Conservation (phyloP, 106 monocot genomes). For the Dioscorea dumetorum region DNA sequence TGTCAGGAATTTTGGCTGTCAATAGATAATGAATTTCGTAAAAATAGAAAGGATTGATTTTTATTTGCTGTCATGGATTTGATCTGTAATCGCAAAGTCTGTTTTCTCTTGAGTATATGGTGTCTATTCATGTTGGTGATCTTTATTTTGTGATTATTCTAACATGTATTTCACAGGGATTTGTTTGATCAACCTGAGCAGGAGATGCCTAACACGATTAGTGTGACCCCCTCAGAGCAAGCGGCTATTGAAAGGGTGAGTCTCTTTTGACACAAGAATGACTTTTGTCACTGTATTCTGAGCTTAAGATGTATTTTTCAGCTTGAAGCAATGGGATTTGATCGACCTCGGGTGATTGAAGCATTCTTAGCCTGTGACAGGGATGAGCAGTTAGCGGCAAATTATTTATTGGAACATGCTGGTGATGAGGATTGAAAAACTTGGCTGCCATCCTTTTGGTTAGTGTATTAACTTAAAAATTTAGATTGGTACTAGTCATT, state of each 20-base stretch:
- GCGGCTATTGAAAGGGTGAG: slow-evolving; percentile 73
- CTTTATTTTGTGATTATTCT: neutral
- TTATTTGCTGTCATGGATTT: neutral
- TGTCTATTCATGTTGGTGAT: neutral
- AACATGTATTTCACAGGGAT: slow-evolving; percentile 40
- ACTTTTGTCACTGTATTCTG: neutral
- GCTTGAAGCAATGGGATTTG: slow-evolving; percentile 98
- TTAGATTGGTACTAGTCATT: too few species aligned
- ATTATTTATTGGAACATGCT: slow-evolving; percentile 87
- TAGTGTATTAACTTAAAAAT: too few species aligned
- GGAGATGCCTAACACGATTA: slow-evolving; percentile 76
- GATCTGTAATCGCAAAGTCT: neutral
- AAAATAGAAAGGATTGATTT: neutral
- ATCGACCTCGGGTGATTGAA: slow-evolving; percentile 73
- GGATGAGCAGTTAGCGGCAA: slow-evolving; percentile 90
- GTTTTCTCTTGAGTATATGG: neutral
- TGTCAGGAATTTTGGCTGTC: too few species aligned
- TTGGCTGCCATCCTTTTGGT: too few species aligned
- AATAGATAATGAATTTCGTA: neutral
- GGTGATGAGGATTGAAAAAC: slow-evolving; percentile 68
- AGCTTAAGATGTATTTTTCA: slow-evolving; percentile 13
- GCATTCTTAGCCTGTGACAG: slow-evolving; percentile 93
- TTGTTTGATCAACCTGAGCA: slow-evolving; percentile 80
- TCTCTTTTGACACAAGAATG: neutral
- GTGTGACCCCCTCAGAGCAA: slow-evolving; percentile 81